Percentiles rank a stretch among this genome's conserved stretches.
Conservation (phyloP, 2,329 filamentous ascomycete genomes). For the Fusarium abutilonis region DNA sequence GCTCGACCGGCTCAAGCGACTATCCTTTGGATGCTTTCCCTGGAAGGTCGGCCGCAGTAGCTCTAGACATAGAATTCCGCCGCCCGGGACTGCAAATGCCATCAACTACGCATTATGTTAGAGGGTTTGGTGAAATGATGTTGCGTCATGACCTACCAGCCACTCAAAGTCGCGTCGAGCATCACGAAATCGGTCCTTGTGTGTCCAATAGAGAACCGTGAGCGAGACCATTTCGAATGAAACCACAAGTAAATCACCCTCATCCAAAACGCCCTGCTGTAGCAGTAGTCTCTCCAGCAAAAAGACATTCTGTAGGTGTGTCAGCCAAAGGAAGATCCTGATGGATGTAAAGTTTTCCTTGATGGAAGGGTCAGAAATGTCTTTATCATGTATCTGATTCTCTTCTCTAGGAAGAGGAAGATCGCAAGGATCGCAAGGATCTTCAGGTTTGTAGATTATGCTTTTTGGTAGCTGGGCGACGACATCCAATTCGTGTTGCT, state of each 20-base stretch:
- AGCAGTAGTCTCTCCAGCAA: slow-evolving; percentile 66
- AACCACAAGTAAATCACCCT: slow-evolving; percentile 54
- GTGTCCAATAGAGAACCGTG: slow-evolving; percentile 60
- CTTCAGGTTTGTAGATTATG: slow-evolving; percentile 52
- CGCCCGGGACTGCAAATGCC: slow-evolving; percentile 60
- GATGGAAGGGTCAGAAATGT: too few species aligned
- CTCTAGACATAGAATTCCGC: slow-evolving; percentile 63
- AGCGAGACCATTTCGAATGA: slow-evolving; percentile 60
- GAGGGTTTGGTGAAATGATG: not conserved
- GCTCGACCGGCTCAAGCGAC: slow-evolving; percentile 56
- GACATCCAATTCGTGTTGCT: slow-evolving; percentile 17
- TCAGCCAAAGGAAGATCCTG: slow-evolving; percentile 58
- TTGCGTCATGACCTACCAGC: slow-evolving; percentile 52
- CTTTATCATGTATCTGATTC: slow-evolving; percentile 22
- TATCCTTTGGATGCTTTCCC: slow-evolving; percentile 47
- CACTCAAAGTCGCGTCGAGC: slow-evolving; percentile 59
- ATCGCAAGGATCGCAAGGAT: slow-evolving; percentile 49
- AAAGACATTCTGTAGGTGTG: slow-evolving; percentile 67
- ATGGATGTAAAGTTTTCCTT: too few species aligned
- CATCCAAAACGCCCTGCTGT: slow-evolving; percentile 53
- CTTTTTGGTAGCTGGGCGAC: slow-evolving; percentile 51
- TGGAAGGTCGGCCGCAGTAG: slow-evolving; percentile 56
- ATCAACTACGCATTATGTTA: slow-evolving; percentile 52
- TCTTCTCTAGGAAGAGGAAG: too few species aligned
- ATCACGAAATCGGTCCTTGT: slow-evolving; percentile 56